A percentile compares a stretch with the other conserved stretches of the same genome.
Conservation (phyloP, 176 grass and related monocot genomes). For the Hsuehochloa calcarea region DNA sequence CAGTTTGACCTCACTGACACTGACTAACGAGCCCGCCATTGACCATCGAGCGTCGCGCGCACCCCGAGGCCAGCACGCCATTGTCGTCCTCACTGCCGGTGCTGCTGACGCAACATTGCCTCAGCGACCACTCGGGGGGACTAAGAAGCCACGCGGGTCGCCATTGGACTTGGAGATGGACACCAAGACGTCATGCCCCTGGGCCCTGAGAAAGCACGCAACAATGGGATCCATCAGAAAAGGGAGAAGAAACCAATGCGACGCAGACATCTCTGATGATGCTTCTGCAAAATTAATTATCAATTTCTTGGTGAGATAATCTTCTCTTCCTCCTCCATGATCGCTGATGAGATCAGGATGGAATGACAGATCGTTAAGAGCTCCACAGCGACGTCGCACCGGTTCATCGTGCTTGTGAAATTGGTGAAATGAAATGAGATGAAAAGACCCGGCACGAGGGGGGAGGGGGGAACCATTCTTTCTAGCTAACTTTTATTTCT, state of each 20-base stretch:
- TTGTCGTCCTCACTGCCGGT: not conserved
- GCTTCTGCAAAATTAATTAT: not conserved
- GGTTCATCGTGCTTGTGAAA: conserved; percentile 11
- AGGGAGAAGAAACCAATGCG: not conserved
- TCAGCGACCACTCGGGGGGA: conserved; percentile 4
- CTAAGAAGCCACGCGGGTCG: conserved; percentile 6
- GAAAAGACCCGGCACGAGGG: conserved; percentile 24
- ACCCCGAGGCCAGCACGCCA: not conserved
- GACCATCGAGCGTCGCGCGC: not conserved
- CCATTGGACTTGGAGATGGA: conserved; percentile 12
- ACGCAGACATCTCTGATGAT: not conserved
- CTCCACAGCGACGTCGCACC: conserved; percentile 30
- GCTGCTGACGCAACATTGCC: conserved; percentile 16
- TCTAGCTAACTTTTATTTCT: not conserved
- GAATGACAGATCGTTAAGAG: conserved; percentile 24
- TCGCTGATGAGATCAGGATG: not conserved
- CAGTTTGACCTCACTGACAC: conserved; percentile 65
- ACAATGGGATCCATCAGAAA: not conserved
- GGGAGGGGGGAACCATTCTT: not conserved
- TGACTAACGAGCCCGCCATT: conserved; percentile 25
- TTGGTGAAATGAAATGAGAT: not conserved
- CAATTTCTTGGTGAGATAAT: not conserved
- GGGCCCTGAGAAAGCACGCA: not conserved
- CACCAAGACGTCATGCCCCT: not conserved
- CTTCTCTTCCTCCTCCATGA: not conserved